phyloP scores from a whole-genome alignment of 2,329 filamentous ascomycete genomes.

The Paramyrothecium roridum region DNA sequence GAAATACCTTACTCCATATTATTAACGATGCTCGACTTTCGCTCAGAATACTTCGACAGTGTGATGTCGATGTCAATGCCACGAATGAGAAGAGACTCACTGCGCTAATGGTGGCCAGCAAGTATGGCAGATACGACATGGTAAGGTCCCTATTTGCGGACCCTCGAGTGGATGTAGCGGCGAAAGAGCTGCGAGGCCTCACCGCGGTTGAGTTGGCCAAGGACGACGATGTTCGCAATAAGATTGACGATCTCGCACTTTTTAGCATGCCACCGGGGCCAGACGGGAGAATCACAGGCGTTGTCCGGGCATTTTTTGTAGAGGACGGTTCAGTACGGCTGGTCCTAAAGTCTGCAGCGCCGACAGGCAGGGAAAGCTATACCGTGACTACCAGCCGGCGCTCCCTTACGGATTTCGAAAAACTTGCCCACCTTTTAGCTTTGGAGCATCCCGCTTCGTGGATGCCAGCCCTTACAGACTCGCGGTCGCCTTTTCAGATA shows the following conservation, averaged over 20 bases:
- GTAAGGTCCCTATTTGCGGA: constrained; percentile 86
- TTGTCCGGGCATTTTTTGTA: constrained; percentile 94
- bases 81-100: constrained; percentile 95
- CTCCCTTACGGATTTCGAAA: constrained; percentile 86
- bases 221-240: constrained; percentile 94
- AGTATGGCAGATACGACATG: constrained; percentile 93
- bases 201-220: constrained; percentile 96
- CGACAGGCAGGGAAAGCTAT: constrained; percentile 76
- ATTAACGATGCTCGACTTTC: constrained; percentile 82
- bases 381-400: constrained; percentile 93
- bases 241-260: constrained; percentile 89
- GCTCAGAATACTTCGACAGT: constrained; percentile 70
- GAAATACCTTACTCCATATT: constrained; percentile 94
- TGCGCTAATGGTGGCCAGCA: constrained; percentile 95
- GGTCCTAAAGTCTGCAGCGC: constrained; percentile 90
- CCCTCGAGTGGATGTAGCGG: constrained; percentile 77
- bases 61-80: constrained; percentile 94
- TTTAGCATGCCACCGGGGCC: constrained; percentile 69
- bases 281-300: constrained; percentile 83
- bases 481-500: constrained; percentile 87
- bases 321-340: constrained; percentile 93
- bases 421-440: constrained; percentile 76
- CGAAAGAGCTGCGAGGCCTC: constrained; percentile 81
- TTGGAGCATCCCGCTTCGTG: constrained; percentile 94
- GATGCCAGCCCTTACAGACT: constrained; percentile 74